Base-by-base conservation (phyloP, 352 stramenopile species). In the Lagenidium sp. region DNA sequence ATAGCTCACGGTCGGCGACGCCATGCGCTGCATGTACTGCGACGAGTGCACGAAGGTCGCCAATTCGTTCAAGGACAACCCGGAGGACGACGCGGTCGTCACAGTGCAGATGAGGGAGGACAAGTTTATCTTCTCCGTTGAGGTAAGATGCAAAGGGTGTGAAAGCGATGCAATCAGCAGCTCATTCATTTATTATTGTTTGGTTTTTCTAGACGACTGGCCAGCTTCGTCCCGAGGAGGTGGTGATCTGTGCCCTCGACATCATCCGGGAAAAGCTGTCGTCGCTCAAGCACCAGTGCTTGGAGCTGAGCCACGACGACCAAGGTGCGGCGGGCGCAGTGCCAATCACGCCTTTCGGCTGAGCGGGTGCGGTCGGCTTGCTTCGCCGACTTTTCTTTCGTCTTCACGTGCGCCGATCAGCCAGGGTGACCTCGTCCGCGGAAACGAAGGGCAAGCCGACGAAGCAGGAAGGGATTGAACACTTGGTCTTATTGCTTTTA, bases 51-150 rank as follows among this genome's bases (percentile, higher is more conserved):
- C 97, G 32, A 88, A 95, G 54, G 58, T 95, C 34, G 85, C 93
- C 30, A 77, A 97, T 51, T 79, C 80, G 30, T 97, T 96, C 68
- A 97, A 97, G 48, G 91, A 96, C 50, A 85, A 95, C 55, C 85
- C 87, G 40, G 94, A 98, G 63, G 93, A 98, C 60, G 89, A 97
- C 60, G 81, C 95, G 25, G 95, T 94, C 47, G 81, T 98, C 18
- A 82, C 60, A 6, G 71, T 98, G 12, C 65, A 75, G 39, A 92
- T 94, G 56, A 75, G 67, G 3, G 81, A 88, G 44, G 91, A 98
- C 61, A 91, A 87, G 53, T 98, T 98, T 57, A 96, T 98, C 47
- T 98, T 98, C 60, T 95, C 82, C 4, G 91, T 98, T 23, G 95
- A 98, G 75, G 77, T 86, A 24, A 11, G 7, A 34, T 38, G 5